Evolutionary conservation across 495 filamentous ascomycete species (phyloP).

Genomic region (Penicillium fimorum): DNA sequence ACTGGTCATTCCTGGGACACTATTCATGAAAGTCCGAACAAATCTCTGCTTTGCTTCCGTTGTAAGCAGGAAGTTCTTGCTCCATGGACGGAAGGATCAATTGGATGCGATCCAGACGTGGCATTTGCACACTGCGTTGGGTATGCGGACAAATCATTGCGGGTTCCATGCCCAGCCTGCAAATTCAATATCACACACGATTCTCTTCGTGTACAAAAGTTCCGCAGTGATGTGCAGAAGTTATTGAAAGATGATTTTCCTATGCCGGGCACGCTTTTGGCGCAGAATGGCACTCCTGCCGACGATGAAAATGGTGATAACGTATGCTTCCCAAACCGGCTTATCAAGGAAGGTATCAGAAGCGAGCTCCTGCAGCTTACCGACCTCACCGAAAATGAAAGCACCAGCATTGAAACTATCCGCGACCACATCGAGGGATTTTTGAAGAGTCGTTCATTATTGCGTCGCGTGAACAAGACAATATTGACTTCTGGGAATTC

Average conservation of each 20-base stretch:
- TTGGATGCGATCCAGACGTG: slow-evolving; percentile 22
- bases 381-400: slow-evolving; percentile 11
- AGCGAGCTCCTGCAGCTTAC: slow-evolving; percentile 34
- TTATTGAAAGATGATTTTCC: slow-evolving; percentile 45
- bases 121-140: slow-evolving; percentile 41
- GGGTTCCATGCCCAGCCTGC: slow-evolving; percentile 46
- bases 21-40: slow-evolving; percentile 46
- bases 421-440: slow-evolving; percentile 19
- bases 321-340: slow-evolving; percentile 55
- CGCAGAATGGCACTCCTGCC: slow-evolving; percentile 31
- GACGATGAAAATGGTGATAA: neutral
- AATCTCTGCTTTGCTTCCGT: slow-evolving; percentile 42
- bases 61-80: neutral
- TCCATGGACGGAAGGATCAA: slow-evolving; percentile 56
- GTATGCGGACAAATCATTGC: slow-evolving; percentile 64
- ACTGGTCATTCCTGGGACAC: slow-evolving; percentile 61
- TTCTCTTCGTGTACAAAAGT: slow-evolving; percentile 28
- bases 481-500: neutral
- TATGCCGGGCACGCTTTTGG: slow-evolving; percentile 65
- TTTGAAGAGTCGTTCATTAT: slow-evolving; percentile 11
- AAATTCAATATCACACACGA: slow-evolving; percentile 46
- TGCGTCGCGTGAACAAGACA: slow-evolving; percentile 19
- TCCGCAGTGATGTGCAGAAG: slow-evolving; percentile 10
- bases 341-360: slow-evolving; percentile 46
- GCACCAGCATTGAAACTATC: slow-evolving; percentile 17